Conservation (phyloP, 1,284 basidiomycete genomes). For the Hortiboletus rubellus region DNA sequence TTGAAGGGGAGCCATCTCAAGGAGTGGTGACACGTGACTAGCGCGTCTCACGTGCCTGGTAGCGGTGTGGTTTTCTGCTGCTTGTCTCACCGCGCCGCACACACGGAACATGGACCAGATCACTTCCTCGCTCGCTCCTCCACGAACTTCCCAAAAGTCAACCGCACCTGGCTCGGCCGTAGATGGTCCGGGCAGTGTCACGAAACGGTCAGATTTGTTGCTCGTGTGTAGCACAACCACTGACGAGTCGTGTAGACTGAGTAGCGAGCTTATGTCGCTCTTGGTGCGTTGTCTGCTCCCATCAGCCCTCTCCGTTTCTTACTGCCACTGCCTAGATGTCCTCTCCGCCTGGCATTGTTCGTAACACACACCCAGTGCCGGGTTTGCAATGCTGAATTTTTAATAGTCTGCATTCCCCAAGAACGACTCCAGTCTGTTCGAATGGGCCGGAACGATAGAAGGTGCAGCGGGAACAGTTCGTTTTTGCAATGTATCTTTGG, state of each 20-base stretch:
- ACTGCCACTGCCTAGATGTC: conserved; percentile 62
- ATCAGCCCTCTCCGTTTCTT: conserved; percentile 1
- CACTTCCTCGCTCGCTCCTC: conserved; percentile 61
- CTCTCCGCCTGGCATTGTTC: conserved; percentile 77
- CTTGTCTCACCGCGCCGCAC: neutral
- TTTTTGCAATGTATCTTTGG: neutral
- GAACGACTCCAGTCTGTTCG: conserved; percentile 77
- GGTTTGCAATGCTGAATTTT: conserved; percentile 8
- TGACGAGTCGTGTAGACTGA: conserved; percentile 48
- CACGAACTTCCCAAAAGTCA: conserved; percentile 56
- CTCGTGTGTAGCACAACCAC: conserved; percentile 5
- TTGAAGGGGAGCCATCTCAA: conserved; percentile 25
- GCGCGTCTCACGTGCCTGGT: conserved; percentile 20
- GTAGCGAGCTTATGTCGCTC: conserved; percentile 80
- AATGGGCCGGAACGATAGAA: conserved; percentile 83
- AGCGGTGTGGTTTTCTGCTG: neutral
- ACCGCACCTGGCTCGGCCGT: conserved; percentile 48
- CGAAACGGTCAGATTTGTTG: conserved; percentile 60
- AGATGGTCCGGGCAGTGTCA: conserved; percentile 70
- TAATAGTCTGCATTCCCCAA: conserved; percentile 80
- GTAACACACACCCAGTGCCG: conserved; percentile 24
- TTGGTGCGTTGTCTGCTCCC: conserved; percentile 58
- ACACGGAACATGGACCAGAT: conserved; percentile 63
- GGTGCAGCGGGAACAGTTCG: conserved; percentile 68
- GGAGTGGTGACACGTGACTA: conserved; percentile 25